Evolutionary conservation across 495 filamentous ascomycete genomes (phyloP), one percentile per base, ranked within the genome.

Genomic region (Penicillium flavigenum): DNA sequence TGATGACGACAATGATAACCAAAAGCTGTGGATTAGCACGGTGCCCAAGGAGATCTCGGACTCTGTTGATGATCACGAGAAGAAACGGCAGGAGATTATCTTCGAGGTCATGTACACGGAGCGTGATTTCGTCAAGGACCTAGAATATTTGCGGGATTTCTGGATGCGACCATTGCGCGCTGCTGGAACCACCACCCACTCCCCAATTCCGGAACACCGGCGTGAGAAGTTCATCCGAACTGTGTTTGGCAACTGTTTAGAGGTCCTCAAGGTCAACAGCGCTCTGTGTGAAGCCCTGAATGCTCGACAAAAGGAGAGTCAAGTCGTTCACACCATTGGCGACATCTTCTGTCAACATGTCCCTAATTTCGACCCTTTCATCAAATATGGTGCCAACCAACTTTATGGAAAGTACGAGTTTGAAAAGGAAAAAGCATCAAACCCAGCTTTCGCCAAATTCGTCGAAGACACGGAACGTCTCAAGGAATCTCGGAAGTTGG

Each of bases 81-180:
- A 96, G 85, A 98, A 97, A 74, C 85, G 95, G 10, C 95, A 99
- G 67, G 95, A 99, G 67, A 87, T 98, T 56, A 97, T 99, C 59
- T 96, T 93, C 24, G 95, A 99, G 68, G 86, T 96, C 60, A 96
- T 96, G 85, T 99, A 99, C 71, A 99, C 95, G 0, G 95, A 99
- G 71, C 85, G 95, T 39, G 95, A 99, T 73, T 99, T 99, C 63
- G 95, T 99, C 69, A 99, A 99, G 77, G 95, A 99, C 68, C 79
- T 99, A 62, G 95, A 99, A 69, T 99, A 99, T 66, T 75, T 99
- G 29, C 86, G 93, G 57, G 95, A 99, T 75, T 98, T 98, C 82
- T 99, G 95, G 95, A 96, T 98, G 79, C 84, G 91, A 61, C 95
- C 95, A 4, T 73, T 99, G 51, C 86, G 91, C 51, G 84, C 84